phyloP scores from a whole-genome alignment of 1,284 basidiomycete genomes.

The Fomitopsis pinicola region DNA sequence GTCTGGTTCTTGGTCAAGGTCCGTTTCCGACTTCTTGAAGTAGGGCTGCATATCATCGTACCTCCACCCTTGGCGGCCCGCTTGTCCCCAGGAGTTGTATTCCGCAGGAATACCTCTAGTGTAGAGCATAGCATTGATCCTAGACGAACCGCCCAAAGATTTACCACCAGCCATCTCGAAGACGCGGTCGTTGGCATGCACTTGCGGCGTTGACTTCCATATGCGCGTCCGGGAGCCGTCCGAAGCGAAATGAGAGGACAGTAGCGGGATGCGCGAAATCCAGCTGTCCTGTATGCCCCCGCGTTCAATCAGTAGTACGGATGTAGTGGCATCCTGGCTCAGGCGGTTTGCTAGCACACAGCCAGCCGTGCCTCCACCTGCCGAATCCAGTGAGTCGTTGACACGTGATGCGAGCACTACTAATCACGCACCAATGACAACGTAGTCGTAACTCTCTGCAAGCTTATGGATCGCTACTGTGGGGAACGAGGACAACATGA shows the following conservation, averaged over 20 bases:
- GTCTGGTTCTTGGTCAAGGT: conserved; percentile 3
- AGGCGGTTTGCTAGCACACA: conserved; percentile 2
- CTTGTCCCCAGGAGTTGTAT: conserved; percentile 32
- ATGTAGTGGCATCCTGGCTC: background rate
- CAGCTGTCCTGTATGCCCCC: background rate
- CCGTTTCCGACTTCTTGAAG: conserved; percentile 31
- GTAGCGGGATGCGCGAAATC: background rate
- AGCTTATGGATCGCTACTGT: background rate
- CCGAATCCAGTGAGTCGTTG: background rate
- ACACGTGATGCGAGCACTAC: background rate
- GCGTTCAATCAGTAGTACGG: background rate
- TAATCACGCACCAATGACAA: background rate
- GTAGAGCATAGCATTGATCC: conserved; percentile 21
- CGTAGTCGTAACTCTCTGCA: background rate
- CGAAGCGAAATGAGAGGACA: background rate
- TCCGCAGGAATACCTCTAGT: conserved; percentile 31
- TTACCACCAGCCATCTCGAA: conserved; percentile 1
- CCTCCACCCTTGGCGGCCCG: conserved; percentile 33
- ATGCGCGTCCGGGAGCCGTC: background rate
- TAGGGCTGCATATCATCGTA: conserved; percentile 34
- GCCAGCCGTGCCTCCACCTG: background rate
- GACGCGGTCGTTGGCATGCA: conserved; percentile 7
- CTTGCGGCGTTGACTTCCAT: conserved; percentile 2
- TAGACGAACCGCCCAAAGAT: background rate
- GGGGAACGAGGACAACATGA: too few species aligned